Percentiles rank a stretch among this genome's conserved stretches.
These are phyloP conservation scores for Linum usitatissimum DNA, from an alignment of 345 rosid species.

Conservation along the genomic window DNA sequence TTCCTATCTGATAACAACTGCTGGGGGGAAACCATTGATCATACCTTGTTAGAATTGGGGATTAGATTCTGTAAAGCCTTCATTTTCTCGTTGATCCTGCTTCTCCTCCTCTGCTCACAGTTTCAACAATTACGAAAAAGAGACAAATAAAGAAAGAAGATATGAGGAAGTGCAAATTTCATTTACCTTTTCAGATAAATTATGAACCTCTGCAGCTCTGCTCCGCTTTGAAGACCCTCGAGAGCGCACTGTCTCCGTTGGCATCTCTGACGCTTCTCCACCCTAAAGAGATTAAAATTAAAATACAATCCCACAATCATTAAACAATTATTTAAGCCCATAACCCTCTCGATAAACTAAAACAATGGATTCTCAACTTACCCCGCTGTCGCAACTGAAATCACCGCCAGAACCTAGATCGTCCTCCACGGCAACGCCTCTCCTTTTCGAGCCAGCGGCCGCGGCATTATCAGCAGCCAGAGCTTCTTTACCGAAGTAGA, in stretches of 20 bases:
- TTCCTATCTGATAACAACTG: not conserved
- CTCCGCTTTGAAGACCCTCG: conserved; percentile 67
- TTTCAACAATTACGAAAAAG: conserved; percentile 12
- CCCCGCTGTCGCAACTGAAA: conserved; percentile 42
- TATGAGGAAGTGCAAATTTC: not conserved
- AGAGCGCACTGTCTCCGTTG: conserved; percentile 21
- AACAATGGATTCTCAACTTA: conserved; percentile 2
- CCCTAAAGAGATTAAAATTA: conserved; percentile 18
- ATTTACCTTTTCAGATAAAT: conserved; percentile 84
- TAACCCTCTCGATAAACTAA: not conserved
- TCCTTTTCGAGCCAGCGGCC: conserved; percentile 11
- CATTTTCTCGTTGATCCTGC: conserved; percentile 96
- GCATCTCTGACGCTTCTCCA: conserved; percentile 26
- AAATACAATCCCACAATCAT: conserved; percentile 3
- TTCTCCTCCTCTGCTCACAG: conserved; percentile 69
- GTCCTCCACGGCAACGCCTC: conserved; percentile 18
- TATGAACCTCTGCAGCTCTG: conserved; percentile 94
- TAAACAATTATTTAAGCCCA: not conserved
- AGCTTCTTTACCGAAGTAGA: conserved; percentile 15
- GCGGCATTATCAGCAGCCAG: conserved; percentile 16
- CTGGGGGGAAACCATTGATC: not conserved
- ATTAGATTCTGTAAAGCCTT: conserved; percentile 86
- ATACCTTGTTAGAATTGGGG: conserved; percentile 91
- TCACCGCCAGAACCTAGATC: conserved; percentile 22
- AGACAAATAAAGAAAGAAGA: not conserved